Evolutionary conservation across 148 eudicot genomes (phyloP).

Genomic region (Amaranthus palmeri): DNA sequence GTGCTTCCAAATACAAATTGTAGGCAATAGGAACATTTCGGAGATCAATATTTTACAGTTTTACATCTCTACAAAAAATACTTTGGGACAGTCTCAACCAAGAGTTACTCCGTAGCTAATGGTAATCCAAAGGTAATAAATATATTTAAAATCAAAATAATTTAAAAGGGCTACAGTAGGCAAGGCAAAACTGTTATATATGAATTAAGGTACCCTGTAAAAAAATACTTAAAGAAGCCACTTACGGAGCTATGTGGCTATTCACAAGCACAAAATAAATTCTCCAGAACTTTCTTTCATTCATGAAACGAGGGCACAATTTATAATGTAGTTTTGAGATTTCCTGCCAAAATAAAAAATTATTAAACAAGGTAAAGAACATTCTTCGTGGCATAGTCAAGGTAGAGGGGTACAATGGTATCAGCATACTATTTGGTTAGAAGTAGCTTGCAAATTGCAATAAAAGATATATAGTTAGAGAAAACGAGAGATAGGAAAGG

Average conservation of each 20-base stretch:
- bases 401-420: too few species aligned
- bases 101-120: neutral
- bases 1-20: neutral
- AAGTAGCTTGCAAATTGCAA: neutral
- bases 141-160: neutral
- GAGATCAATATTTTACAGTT: neutral
- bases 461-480: neutral
- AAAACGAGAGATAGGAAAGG: neutral
- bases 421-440: neutral
- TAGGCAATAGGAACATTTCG: neutral
- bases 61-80: neutral
- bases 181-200: neutral
- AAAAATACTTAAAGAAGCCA: constrained; percentile 17
- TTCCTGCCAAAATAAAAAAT: constrained; percentile 53
- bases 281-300: constrained; percentile 94
- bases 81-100: neutral
- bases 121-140: neutral
- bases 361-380: constrained; percentile 14
- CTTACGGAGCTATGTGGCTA: constrained; percentile 83
- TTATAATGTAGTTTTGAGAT: constrained; percentile 88
- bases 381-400: neutral
- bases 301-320: constrained; percentile 89
- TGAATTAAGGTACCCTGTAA: neutral
- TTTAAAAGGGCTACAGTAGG: neutral
- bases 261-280: constrained; percentile 85